Base-by-base conservation (phyloP, 139 green algal species). In the Chlamydomonas sp. region DNA sequence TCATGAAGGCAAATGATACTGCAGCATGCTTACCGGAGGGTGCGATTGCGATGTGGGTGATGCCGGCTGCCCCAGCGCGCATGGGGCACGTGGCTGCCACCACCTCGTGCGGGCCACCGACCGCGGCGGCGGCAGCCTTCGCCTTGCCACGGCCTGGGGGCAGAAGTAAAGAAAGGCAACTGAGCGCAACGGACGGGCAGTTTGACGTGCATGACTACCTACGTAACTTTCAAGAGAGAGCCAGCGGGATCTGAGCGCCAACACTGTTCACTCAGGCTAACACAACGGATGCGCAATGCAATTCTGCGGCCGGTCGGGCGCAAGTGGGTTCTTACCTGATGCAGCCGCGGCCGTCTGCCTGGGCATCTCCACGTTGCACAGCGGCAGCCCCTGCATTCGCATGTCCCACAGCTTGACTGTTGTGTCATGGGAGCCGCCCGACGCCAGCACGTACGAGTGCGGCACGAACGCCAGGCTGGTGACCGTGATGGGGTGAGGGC, bases 401-500 rank as follows among this genome's bases (percentile, higher is more conserved):
- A 88, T 4, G 18, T 88, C 84, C 84, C 84, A 88, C 12, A 83
- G 75, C 76, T 88, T 88, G 17, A 88, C 74, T 16, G 59, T 16
- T 3, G 75, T 83, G 64, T 88, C 84, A 1, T 77, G 57, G 0
- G 84, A 93, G n/a, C 94, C 92, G 71, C 90, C 91, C 12, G 88
- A 94, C 59, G 91, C 89, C 78, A 98, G 85, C 31, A 93, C 69
- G 78, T 92, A 77, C 16, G 84, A 90, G 12, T 90, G 71, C 18
- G 89, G 84, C 68, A 97, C 68, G 79, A 96, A 97, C 60, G 88
- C 58, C 7, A 96, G 89, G 0, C 91, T 91, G 2, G 94, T 97
- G 1, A 97, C 93, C 4, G 85, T 92, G 79, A 92, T 91, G 31
- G 91, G 84, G 2, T 49, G 31, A 49, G 31, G 17, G 2, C 2